phyloP scores from a whole-genome alignment of 2,329 filamentous ascomycete genomes.

The Cadophora gregata region DNA sequence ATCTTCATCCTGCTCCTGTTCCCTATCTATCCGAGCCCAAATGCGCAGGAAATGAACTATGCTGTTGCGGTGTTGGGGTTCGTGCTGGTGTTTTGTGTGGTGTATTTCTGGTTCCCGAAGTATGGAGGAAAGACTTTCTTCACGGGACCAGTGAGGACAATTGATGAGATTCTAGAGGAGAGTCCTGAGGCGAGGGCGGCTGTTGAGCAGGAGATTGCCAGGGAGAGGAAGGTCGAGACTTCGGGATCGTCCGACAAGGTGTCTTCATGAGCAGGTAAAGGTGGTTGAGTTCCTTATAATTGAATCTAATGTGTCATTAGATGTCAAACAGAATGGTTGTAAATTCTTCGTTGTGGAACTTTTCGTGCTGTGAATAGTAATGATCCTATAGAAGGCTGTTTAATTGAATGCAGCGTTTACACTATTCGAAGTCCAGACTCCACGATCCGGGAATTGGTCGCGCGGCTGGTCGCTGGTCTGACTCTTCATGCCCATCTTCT shows the following conservation, averaged over 20 bases:
- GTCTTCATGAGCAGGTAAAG: background rate
- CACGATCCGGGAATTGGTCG: conserved; percentile 12
- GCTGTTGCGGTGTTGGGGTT: conserved; percentile 42
- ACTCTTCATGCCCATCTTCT: background rate
- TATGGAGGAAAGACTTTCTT: conserved; percentile 44
- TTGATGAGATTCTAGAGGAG: conserved; percentile 38
- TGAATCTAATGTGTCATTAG: conserved; percentile 1
- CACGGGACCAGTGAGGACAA: conserved; percentile 40
- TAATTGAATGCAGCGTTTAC: background rate
- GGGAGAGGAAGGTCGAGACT: conserved; percentile 18
- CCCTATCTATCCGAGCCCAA: conserved; percentile 37
- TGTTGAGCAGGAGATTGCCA: conserved; percentile 30
- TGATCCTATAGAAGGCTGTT: background rate
- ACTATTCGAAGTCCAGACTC: conserved; percentile 6
- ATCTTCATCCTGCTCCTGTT: conserved; percentile 43
- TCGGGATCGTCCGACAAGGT: conserved; percentile 15
- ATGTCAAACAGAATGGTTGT: background rate
- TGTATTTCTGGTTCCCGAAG: conserved; percentile 41
- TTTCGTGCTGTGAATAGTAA: background rate
- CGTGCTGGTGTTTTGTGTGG: conserved; percentile 42
- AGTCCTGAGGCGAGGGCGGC: conserved; percentile 18
- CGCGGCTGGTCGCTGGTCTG: background rate
- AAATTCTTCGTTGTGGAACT: background rate
- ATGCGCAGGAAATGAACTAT: conserved; percentile 43
- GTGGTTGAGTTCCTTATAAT: background rate